Evolutionary conservation across 148 eudicot species (phyloP).

Genomic region (Arctostaphylos glauca): DNA sequence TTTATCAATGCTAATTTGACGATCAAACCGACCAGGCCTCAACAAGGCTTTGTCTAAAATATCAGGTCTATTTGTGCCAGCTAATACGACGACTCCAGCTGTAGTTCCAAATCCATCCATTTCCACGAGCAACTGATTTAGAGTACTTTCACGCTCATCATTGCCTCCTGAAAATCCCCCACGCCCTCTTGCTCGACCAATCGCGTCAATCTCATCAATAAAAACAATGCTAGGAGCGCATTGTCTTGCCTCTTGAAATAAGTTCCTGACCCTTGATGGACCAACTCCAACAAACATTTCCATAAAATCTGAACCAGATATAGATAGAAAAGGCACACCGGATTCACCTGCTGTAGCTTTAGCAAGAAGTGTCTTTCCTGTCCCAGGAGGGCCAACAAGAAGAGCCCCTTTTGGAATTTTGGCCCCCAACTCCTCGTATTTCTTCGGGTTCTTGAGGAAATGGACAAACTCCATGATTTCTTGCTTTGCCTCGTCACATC

Average conservation of each 20-base stretch:
- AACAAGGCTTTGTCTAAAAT: conserved; percentile 62
- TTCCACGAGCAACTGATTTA: conserved; percentile 69
- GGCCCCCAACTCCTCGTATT: conserved; percentile 65
- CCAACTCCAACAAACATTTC: conserved; percentile 83
- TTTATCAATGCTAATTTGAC: conserved; percentile 57
- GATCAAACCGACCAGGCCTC: conserved; percentile 77
- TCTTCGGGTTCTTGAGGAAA: conserved; percentile 57
- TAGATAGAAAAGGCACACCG: conserved; percentile 59
- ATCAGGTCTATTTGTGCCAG: conserved; percentile 69
- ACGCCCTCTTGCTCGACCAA: conserved; percentile 64
- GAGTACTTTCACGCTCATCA: conserved; percentile 64
- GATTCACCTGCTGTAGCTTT: conserved; percentile 78
- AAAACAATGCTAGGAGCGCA: conserved; percentile 69
- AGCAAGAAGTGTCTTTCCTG: conserved; percentile 73
- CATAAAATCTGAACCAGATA: conserved; percentile 72
- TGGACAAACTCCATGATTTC: conserved; percentile 72
- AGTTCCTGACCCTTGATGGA: conserved; percentile 58
- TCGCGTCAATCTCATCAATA: conserved; percentile 77
- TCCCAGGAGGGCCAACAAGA: conserved; percentile 78
- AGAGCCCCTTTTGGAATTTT: conserved; percentile 72
- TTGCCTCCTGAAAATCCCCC: conserved; percentile 57
- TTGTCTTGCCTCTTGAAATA: conserved; percentile 65
- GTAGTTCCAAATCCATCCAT: conserved; percentile 77
- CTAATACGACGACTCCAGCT: conserved; percentile 65
- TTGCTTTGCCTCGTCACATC: conserved; percentile 70